These are phyloP conservation scores for Cercospora sesami DNA, from an alignment of 2,329 filamentous ascomycete species.

Conservation along the genomic window DNA sequence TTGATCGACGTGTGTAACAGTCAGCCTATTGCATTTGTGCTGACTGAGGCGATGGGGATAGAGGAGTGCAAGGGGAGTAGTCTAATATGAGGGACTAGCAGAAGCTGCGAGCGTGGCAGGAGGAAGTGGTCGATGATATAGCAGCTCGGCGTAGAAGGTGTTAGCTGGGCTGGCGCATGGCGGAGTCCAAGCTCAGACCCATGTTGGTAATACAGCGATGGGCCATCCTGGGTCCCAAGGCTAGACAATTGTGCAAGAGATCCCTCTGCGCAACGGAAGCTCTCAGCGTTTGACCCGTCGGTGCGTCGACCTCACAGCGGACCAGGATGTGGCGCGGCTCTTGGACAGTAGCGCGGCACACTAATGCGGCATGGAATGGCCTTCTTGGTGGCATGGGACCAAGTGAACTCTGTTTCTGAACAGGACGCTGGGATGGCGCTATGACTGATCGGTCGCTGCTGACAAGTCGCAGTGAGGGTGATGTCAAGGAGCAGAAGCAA, in stretches of 20 bases:
- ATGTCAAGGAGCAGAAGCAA: slow-evolving; percentile 8
- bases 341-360: slow-evolving; percentile 13
- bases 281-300: slow-evolving; percentile 12
- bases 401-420: slow-evolving; percentile 15
- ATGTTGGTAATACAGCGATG: slow-evolving; percentile 9
- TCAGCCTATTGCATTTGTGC: neutral
- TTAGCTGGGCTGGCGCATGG: neutral
- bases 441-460: slow-evolving; percentile 6
- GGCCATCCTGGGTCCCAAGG: slow-evolving; percentile 8
- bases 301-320: slow-evolving; percentile 9
- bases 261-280: slow-evolving; percentile 11
- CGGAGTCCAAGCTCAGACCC: slow-evolving; percentile 5
- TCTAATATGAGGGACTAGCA: neutral
- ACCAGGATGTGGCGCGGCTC: slow-evolving; percentile 14
- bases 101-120: neutral
- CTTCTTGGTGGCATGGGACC: slow-evolving; percentile 4
- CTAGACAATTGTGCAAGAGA: slow-evolving; percentile 10
- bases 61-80: neutral
- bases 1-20: neutral
- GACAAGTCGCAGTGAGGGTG: slow-evolving; percentile 2
- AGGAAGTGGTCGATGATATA: slow-evolving; percentile 7
- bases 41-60: neutral
- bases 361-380: slow-evolving; percentile 10
- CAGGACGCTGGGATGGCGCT: slow-evolving; percentile 6
- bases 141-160: neutral